Percentiles rank a stretch among this genome's conserved stretches.
phyloP scores from a whole-genome alignment of 1,284 basidiomycete species.

The Sporisorium iseilematis-ciliati region DNA sequence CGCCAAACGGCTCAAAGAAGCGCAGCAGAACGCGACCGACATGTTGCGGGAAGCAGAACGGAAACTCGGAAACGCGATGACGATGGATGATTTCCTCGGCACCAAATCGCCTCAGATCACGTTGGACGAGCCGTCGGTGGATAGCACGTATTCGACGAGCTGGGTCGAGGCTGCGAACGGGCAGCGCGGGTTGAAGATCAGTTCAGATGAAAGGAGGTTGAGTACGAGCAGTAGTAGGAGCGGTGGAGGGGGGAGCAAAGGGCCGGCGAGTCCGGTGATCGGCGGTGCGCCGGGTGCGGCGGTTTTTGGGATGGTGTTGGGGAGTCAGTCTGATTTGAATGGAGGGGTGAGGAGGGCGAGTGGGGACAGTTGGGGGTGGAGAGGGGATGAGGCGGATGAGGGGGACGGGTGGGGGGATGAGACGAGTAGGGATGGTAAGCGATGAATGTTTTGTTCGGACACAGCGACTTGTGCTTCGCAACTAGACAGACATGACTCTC shows the following conservation, averaged over 20 bases:
- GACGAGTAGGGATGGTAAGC: not conserved
- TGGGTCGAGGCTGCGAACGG: slow-evolving; percentile 28
- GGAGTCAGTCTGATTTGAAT: slow-evolving; percentile 4
- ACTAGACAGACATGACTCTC: not conserved
- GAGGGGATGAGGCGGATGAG: slow-evolving; percentile 7
- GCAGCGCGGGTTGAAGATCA: not conserved
- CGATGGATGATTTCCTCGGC: slow-evolving; percentile 38
- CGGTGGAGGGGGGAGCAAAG: no score
- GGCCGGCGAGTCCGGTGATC: slow-evolving; percentile 14
- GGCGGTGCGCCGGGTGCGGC: slow-evolving; percentile 20
- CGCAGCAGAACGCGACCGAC: slow-evolving; percentile 31
- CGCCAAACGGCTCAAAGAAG: slow-evolving; percentile 38
- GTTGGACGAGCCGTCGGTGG: slow-evolving; percentile 16
- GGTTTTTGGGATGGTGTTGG: slow-evolving; percentile 30
- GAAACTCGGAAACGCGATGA: slow-evolving; percentile 48
- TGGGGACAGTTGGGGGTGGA: slow-evolving; percentile 31
- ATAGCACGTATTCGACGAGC: slow-evolving; percentile 9
- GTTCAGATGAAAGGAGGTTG: not conserved
- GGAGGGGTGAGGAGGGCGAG: slow-evolving; percentile 4
- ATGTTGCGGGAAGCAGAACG: slow-evolving; percentile 38
- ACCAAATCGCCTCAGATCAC: slow-evolving; percentile 18
- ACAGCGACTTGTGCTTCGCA: no score
- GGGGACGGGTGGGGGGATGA: not conserved
- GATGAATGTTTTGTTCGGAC: not conserved
- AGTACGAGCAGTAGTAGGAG: slow-evolving; percentile 5